A percentile compares a stretch with the other conserved stretches of the same genome.
Evolutionary conservation across 345 rosid species (phyloP).

Genomic region (Nasturtium officinale): DNA sequence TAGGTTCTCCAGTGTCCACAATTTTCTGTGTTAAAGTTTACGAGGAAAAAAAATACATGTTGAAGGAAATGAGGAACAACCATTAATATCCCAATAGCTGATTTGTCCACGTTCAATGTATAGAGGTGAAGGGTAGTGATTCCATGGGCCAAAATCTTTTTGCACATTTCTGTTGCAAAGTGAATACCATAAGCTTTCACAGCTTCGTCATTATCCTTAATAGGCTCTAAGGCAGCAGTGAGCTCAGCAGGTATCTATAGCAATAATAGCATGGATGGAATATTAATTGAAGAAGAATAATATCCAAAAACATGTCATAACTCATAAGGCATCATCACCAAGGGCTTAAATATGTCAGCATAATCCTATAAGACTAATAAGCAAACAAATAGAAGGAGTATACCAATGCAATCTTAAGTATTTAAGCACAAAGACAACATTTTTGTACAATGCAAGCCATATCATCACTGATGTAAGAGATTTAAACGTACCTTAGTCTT

Average conservation of each 20-base stretch:
- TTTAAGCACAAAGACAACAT: conserved; percentile 8
- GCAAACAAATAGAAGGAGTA: conserved; percentile 12
- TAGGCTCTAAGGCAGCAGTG: conserved; percentile 88
- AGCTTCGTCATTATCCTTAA: conserved; percentile 97
- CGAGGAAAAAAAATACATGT: not conserved
- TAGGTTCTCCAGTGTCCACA: conserved; percentile 27
- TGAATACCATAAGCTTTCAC: conserved; percentile 91
- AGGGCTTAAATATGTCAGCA: conserved; percentile 1
- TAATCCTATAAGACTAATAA: not conserved
- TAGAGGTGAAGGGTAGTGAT: conserved; percentile 86
- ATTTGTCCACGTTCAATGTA: conserved; percentile 92
- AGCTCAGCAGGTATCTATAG: conserved; percentile 82
- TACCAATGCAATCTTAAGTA: not conserved
- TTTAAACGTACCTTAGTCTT: conserved; percentile 69
- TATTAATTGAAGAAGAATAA: not conserved
- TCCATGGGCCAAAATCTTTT: conserved; percentile 88
- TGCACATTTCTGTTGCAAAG: conserved; percentile 97
- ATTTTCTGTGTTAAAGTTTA: not conserved
- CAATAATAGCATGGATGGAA: not conserved
- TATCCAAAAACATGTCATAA: not conserved
- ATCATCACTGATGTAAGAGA: conserved; percentile 10
- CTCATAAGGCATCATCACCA: not conserved
- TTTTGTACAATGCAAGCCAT: not conserved
- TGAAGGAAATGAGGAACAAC: conserved; percentile 44
- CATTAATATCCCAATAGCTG: conserved; percentile 85